Conservation (phyloP, 2,329 filamentous ascomycete species). For the Chrysoporthe austroafricana region DNA sequence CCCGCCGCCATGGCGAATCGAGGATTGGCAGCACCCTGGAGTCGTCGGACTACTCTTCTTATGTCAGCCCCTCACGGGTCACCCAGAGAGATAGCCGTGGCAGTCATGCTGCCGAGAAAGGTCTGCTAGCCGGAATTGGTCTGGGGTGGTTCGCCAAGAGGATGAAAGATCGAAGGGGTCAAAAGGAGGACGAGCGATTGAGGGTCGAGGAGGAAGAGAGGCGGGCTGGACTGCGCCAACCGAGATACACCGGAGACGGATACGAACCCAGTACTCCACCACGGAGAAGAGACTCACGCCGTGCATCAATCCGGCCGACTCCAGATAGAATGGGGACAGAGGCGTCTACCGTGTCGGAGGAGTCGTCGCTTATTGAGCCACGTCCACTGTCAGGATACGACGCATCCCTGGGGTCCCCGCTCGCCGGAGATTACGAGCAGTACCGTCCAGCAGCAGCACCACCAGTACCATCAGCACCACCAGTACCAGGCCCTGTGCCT, state of each 20-base stretch:
- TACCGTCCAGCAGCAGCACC: constrained; percentile 32
- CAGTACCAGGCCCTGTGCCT: constrained; percentile 31
- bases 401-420: constrained; percentile 32
- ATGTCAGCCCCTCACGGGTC: constrained; percentile 65
- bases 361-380: constrained; percentile 33
- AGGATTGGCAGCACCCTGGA: constrained; percentile 51
- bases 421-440: constrained; percentile 37
- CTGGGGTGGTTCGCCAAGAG: constrained; percentile 71
- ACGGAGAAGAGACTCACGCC: constrained; percentile 42
- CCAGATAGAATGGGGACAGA: constrained; percentile 31
- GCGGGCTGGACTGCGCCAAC: constrained; percentile 64
- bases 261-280: constrained; percentile 50
- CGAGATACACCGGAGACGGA: constrained; percentile 72
- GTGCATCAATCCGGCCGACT: constrained; percentile 26
- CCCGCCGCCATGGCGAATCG: constrained; percentile 49
- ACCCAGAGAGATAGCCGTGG: constrained; percentile 45
- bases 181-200: constrained; percentile 53
- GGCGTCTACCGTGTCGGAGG: constrained; percentile 30
- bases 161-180: constrained; percentile 61
- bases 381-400: constrained; percentile 29
- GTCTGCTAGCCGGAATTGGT: constrained; percentile 63
- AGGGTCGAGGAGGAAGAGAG: constrained; percentile 54
- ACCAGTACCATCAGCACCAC: constrained; percentile 16
- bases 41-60: constrained; percentile 65
- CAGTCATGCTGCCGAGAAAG: constrained; percentile 57